Base-by-base conservation (phyloP, 75 land plant species). In the Cupressus sempervirens region DNA sequence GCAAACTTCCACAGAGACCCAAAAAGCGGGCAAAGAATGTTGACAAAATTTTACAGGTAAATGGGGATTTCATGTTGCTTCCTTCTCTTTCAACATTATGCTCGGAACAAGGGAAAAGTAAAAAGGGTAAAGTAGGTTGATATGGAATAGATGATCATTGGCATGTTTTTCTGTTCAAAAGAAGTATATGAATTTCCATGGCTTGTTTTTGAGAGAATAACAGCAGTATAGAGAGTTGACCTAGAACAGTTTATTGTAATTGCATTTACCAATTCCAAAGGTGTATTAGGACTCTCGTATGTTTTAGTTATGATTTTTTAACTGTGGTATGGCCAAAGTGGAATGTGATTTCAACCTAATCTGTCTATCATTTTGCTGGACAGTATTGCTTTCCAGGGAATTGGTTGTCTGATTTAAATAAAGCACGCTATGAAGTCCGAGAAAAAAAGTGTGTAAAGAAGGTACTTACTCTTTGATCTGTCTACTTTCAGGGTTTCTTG, bases 331-430 rank as follows among this genome's bases (percentile, higher is more conserved):
- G 23, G 9, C 3, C 5, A 79, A 79, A 79, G n/a, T n/a, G 35
- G 30, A n/a, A 15, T 43, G 48, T 79, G 46, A 79, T n/a, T 40
- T 43, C 30, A 36, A 45, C 81, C 81, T 79, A n/a, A 79, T n/a
- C 7, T 41, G 30, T 79, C 46, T 43, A 43, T 83, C 11, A 5
- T 73, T 87, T 87, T 48, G 43, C 56, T 83, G 72, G 43, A 81
- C 92, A 93, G 94, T 91, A 91, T 88, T 88, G 90, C 76, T 92
- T 88, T 65, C 94, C 94, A 16, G 94, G 94, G 82, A 91, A 87
- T 90, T 91, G 93, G 93, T 86, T 93, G 2, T 88, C 89, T 13
- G 94, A 93, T 20, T 36, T 93, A 85, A 85, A 88, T 15, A 86
- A 88, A 74, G 90, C 87, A 29, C 90, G 94, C 23, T 93, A 93